phyloP scores from a whole-genome alignment of 345 rosid genomes.

The Euphorbia peplus region DNA sequence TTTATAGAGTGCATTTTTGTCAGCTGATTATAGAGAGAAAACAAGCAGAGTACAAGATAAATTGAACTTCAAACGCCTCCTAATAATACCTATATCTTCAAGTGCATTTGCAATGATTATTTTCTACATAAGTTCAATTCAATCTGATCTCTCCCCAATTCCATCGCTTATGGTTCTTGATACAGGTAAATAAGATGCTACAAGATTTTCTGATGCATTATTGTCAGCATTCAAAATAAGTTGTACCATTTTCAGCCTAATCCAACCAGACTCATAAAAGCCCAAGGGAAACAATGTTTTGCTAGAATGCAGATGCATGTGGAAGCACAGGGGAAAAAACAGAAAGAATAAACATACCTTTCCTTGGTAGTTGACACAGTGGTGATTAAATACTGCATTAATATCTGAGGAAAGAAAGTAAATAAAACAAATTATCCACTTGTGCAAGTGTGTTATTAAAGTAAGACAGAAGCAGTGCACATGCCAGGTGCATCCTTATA shows the following conservation, averaged over 20 bases:
- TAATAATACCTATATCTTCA: not conserved
- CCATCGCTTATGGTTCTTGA: not conserved
- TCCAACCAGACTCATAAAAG: slow-evolving; percentile 1
- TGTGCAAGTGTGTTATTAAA: slow-evolving; percentile 5
- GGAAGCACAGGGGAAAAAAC: slow-evolving; percentile 4
- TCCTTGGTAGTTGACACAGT: slow-evolving; percentile 68
- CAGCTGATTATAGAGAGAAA: too few species aligned
- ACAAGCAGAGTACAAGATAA: not conserved
- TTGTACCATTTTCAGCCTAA: not conserved
- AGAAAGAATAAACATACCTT: slow-evolving; percentile 48
- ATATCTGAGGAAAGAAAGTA: slow-evolving; percentile 55
- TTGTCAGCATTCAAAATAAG: not conserved
- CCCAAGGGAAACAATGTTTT: not conserved
- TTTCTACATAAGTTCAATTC: not conserved
- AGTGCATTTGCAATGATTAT: not conserved
- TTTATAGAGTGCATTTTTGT: too few species aligned
- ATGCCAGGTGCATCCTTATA: not conserved
- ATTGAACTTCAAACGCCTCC: not conserved
- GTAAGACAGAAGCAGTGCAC: not conserved
- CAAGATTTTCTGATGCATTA: not conserved
- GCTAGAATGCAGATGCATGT: not conserved
- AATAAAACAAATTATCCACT: slow-evolving; percentile 9
- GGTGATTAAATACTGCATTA: slow-evolving; percentile 68
- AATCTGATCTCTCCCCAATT: not conserved
- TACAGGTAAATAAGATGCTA: not conserved